Evolutionary conservation across 148 eudicot genomes (phyloP), one percentile per base, ranked within the genome.

Genomic region (Suaeda aralocaspica): DNA sequence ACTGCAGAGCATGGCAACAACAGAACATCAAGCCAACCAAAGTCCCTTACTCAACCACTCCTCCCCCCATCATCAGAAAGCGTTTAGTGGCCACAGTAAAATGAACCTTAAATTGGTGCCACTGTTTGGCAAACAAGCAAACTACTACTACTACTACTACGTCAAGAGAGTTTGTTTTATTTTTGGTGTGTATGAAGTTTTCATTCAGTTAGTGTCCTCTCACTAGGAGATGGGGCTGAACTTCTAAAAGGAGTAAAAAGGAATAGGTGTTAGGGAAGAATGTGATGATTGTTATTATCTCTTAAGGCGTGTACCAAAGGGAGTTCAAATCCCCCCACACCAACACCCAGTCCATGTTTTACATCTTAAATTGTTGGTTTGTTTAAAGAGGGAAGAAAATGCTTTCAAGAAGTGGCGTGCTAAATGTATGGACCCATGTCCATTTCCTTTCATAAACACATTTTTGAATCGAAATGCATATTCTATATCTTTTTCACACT

Each of bases 11-110:
- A 83, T 28, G 78, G 83, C 10, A 82, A 75, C 86, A 82, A 42
- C 83, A 83, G 88, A 61, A 48, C 83, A 16, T 25, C 82, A 28
- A 55, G 74, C 68, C 88, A 80, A 76, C 73, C 81, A 78, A 92
- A 86, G 82, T 62, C 86, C 69, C 79, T 90, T 74, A 83, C 90
- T 68, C 98, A 92, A 74, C 98, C 98, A 29, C 88, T 92, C 6
- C 93, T 90, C 31, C 70, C 87, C 34, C 83, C 85, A 66, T 86
- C 92, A 65, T 81, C 93, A 44, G 96, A 88, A 74, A 81, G 69
- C 65, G 96, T 77, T 74, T 92, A 85, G 80, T 50, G 18, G 45
- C 39, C 52, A 53, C 74, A 10, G 25, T 62, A 49, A 55, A 26
- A 60, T 34, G 48, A 53, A 36, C 34, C 59, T 66, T 24, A 21